Conservation (phyloP, 495 filamentous ascomycete genomes). For the Baudoinia panamericana region DNA sequence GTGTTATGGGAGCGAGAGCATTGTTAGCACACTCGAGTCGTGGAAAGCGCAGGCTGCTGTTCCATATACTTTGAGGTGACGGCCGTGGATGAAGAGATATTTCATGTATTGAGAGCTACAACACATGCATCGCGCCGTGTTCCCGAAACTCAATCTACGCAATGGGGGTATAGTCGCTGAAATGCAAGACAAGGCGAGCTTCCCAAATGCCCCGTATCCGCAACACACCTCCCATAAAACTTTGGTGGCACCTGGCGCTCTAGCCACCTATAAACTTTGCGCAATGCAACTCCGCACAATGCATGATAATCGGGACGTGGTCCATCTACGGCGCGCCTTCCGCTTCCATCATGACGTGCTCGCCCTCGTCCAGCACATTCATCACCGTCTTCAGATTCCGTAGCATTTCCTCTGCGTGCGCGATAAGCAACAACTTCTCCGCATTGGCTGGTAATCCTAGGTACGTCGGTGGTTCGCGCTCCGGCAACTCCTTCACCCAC, state of each 20-base stretch:
- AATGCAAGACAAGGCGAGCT: not conserved
- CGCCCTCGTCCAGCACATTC: conserved; percentile 80
- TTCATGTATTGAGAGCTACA: too few species aligned
- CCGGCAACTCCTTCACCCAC: conserved; percentile 85
- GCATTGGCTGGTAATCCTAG: conserved; percentile 92
- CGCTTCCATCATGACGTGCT: conserved; percentile 71
- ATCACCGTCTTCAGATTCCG: conserved; percentile 70
- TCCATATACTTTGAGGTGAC: too few species aligned
- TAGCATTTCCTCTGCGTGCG: conserved; percentile 75
- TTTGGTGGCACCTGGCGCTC: too few species aligned
- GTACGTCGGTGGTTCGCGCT: conserved; percentile 93
- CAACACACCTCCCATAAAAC: not conserved
- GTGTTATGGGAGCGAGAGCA: not conserved
- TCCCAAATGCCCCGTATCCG: not conserved
- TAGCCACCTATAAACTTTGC: too few species aligned
- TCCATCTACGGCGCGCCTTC: too few species aligned
- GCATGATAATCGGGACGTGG: too few species aligned
- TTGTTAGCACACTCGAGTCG: too few species aligned
- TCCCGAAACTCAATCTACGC: not conserved
- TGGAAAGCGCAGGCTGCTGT: conserved; percentile 1
- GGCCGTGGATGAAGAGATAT: too few species aligned
- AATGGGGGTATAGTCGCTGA: conserved; percentile 1
- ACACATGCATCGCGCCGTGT: not conserved
- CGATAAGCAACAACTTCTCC: conserved; percentile 87
- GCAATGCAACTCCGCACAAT: too few species aligned